These are phyloP conservation scores for Albugo candida DNA, from an alignment of 352 stramenopile species.

Conservation along the genomic window DNA sequence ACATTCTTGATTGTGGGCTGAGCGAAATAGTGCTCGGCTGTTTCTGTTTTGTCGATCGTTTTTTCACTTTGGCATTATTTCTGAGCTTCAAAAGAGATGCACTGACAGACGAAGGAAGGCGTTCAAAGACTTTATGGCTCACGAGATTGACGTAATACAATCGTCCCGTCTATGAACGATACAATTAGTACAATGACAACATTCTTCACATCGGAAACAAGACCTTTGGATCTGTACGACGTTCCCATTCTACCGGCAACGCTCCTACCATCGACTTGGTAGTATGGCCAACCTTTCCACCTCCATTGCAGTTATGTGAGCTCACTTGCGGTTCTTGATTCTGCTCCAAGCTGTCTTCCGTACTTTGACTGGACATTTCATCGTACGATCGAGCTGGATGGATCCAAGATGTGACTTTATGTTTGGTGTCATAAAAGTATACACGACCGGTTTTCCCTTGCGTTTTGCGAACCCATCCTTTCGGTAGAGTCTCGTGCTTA, in stretches of 20 bases:
- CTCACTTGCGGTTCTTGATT: neutral
- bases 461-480: slow-evolving; percentile 47
- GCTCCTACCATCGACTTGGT: neutral
- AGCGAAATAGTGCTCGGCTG: slow-evolving; percentile 30
- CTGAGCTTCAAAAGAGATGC: slow-evolving; percentile 38
- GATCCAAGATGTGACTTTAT: slow-evolving; percentile 59
- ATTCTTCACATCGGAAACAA: neutral
- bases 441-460: slow-evolving; percentile 49
- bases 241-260: slow-evolving; percentile 58
- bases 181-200: neutral
- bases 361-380: neutral
- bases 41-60: slow-evolving; percentile 14
- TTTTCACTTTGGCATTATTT: slow-evolving; percentile 7
- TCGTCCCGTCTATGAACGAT: slow-evolving; percentile 19
- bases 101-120: slow-evolving; percentile 50
- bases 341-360: slow-evolving; percentile 27
- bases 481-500: slow-evolving; percentile 19
- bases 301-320: neutral
- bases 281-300: slow-evolving; percentile 1
- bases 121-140: slow-evolving; percentile 64
- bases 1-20: slow-evolving; percentile 63
- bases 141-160: slow-evolving; percentile 71
- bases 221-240: slow-evolving; percentile 46
- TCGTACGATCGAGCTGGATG: slow-evolving; percentile 22
- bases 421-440: slow-evolving; percentile 57